Evolutionary conservation across 1,284 basidiomycete species (phyloP), one percentile per base, ranked within the genome.

Genomic region (Austroboletus rostrupii): DNA sequence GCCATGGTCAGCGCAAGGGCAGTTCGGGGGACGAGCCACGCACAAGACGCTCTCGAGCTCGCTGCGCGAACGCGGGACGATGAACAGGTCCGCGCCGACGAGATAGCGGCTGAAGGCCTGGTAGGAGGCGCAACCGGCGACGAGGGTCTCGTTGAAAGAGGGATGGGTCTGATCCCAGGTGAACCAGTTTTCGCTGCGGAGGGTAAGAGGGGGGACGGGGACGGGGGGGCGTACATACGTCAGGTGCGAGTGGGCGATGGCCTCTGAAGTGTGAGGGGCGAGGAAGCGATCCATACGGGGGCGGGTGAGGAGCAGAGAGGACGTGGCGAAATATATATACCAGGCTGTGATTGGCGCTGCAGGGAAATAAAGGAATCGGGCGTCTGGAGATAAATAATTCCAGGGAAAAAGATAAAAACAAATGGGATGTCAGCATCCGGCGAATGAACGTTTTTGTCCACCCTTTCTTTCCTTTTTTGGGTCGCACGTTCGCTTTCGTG

Each of bases 11-110:
- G 45, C 39, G 19, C 20, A 14, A 26, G 43, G 19, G 17, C 29
- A 31, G 10, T 19, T 11, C 21, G 35, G 43, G 47, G 43, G 48
- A 38, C 36, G 31, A 3, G 3, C 31, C 21, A 14, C 10, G 2
- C 55, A 89, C 86, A 90, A 61, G 33, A 88, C 78, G 58, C 76
- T 80, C 66, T 87, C 83, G 29, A 90, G 78, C 59, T 89, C 85
- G 42, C 61, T 65, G 54, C 78, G 73, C 23, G 79, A 80, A 35
- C 79, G 75, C 12, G 87, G 87, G 29, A 82, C 61, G 41, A 90
- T 75, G 60, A 87, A 83, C 8, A 90, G 70, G 71, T 90, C 86
- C 47, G 74, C 71, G 33, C 80, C 81, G 41, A 72, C 69, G 45
- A 84, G 73, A 52, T 78, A 83, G 44, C 81, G 76, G 56, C 75